Conservation (phyloP, 2,329 filamentous ascomycete species). For the Curvularia sp. region DNA sequence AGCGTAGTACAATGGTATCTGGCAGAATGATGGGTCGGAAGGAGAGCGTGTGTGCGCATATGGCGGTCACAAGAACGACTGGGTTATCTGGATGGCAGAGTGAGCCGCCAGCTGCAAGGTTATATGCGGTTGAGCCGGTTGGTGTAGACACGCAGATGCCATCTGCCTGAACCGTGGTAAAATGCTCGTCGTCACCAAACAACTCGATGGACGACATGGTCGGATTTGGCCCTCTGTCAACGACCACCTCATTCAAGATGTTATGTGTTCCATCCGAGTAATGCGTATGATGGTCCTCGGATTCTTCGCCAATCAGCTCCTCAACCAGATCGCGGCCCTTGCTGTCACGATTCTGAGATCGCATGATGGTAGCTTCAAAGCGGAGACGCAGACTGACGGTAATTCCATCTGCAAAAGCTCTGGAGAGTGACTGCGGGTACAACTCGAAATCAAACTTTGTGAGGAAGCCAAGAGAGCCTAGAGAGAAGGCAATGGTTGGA, state of each 20-base stretch:
- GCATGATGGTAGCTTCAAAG: constrained; percentile 94
- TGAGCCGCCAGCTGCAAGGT: constrained; percentile 92
- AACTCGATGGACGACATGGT: constrained; percentile 93
- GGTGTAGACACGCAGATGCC: constrained; percentile 93
- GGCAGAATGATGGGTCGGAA: constrained; percentile 97
- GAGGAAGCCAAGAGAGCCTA: constrained; percentile 91
- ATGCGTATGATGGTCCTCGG: constrained; percentile 84
- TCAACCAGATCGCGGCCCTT: constrained; percentile 69
- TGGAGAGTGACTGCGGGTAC: constrained; percentile 71
- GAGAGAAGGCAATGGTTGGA: constrained; percentile 86
- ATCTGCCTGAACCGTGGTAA: constrained; percentile 91
- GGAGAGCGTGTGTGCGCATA: constrained; percentile 92
- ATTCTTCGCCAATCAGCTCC: constrained; percentile 86
- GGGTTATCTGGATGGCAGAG: constrained; percentile 96
- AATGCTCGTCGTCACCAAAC: constrained; percentile 93
- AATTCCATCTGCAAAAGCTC: constrained; percentile 80
- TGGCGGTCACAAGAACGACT: constrained; percentile 91
- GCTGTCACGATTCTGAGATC: constrained; percentile 63
- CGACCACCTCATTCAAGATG: constrained; percentile 95
- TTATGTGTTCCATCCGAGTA: constrained; percentile 82
- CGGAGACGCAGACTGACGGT: constrained; percentile 85
- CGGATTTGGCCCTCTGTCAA: constrained; percentile 91
- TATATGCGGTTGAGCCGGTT: constrained; percentile 94
- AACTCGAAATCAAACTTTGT: constrained; percentile 94
- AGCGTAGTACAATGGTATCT: constrained; percentile 90